Conservation (phyloP, 2,329 filamentous ascomycete species). For the Pseudopyrenochaeta lycopersici region DNA sequence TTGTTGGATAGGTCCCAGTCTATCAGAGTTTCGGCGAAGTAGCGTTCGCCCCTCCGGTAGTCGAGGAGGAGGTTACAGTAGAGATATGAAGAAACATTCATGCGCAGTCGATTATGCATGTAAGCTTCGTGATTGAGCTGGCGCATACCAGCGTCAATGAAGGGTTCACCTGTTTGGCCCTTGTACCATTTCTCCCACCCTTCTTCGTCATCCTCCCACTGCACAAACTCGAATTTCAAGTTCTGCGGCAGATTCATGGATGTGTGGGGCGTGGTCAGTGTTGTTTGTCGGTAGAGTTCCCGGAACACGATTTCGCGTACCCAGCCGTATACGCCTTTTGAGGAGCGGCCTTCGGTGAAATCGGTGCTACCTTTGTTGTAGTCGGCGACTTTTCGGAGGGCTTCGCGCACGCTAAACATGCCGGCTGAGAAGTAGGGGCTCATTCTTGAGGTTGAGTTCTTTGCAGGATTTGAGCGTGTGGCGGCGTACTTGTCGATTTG, state of each 20-base stretch:
- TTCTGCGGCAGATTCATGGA: constrained; percentile 62
- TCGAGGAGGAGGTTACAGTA: constrained; percentile 60
- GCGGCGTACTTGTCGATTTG: constrained; percentile 53
- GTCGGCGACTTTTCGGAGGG: constrained; percentile 52
- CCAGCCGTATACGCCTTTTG: constrained; percentile 54
- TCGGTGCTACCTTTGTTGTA: constrained; percentile 54
- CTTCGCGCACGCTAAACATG: constrained; percentile 57
- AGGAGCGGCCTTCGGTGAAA: constrained; percentile 52
- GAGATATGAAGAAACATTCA: constrained; percentile 60
- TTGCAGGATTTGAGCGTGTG: constrained; percentile 54
- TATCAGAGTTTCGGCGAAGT: constrained; percentile 60
- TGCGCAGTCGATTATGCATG: constrained; percentile 63
- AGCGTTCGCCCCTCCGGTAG: constrained; percentile 60
- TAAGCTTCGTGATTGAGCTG: constrained; percentile 60
- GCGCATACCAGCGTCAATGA: constrained; percentile 62
- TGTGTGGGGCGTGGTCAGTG: constrained; percentile 57
- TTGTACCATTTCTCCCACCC: constrained; percentile 60
- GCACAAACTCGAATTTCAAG: constrained; percentile 60
- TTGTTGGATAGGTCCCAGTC: constrained; percentile 61
- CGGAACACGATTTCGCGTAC: constrained; percentile 63
- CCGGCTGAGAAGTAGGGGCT: constrained; percentile 58
- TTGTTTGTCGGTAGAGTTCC: constrained; percentile 61
- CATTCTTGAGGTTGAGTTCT: constrained; percentile 53
- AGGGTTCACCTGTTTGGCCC: constrained; percentile 58
- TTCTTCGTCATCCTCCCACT: constrained; percentile 61